A percentile compares a stretch with the other conserved stretches of the same genome.
These are phyloP conservation scores for Gypsophila paniculata DNA, from an alignment of 179 eudicot species.

Conservation along the genomic window DNA sequence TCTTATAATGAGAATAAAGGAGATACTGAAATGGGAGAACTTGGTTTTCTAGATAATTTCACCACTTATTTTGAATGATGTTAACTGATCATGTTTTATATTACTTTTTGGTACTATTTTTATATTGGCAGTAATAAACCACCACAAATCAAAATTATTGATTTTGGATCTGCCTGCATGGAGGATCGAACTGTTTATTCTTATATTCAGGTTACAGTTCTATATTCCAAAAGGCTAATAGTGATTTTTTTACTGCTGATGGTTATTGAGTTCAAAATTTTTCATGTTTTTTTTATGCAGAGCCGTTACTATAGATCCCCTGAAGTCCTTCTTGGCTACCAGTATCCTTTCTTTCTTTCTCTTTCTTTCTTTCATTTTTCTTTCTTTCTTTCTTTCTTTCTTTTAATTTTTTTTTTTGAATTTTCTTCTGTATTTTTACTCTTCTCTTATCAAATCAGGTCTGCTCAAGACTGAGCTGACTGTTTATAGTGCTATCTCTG, in stretches of 20 bases:
- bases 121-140: conserved; percentile 66
- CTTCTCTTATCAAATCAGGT: not conserved
- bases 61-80: conserved; percentile 18
- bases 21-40: conserved; percentile 6
- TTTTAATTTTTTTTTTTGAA: not conserved
- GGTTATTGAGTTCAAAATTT: conserved; percentile 15
- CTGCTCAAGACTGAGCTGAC: not conserved
- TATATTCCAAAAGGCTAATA: conserved; percentile 1
- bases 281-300: conserved; percentile 40
- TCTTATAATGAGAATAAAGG: conserved; percentile 10
- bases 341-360: conserved; percentile 58
- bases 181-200: conserved; percentile 92
- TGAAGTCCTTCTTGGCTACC: conserved; percentile 95
- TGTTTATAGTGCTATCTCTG: not conserved
- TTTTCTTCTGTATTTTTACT: not conserved
- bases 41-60: conserved; percentile 8
- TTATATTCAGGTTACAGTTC: conserved; percentile 71
- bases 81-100: not conserved
- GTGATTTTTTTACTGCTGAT: conserved; percentile 8
- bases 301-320: conserved; percentile 99
- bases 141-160: conserved; percentile 82
- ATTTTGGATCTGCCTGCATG: conserved; percentile 97
- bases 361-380: not conserved
- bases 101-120: conserved; percentile 10
- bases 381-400: not conserved